These are phyloP conservation scores for Penicillium griseofulvum DNA, from an alignment of 2,329 filamentous ascomycete genomes.

Conservation along the genomic window DNA sequence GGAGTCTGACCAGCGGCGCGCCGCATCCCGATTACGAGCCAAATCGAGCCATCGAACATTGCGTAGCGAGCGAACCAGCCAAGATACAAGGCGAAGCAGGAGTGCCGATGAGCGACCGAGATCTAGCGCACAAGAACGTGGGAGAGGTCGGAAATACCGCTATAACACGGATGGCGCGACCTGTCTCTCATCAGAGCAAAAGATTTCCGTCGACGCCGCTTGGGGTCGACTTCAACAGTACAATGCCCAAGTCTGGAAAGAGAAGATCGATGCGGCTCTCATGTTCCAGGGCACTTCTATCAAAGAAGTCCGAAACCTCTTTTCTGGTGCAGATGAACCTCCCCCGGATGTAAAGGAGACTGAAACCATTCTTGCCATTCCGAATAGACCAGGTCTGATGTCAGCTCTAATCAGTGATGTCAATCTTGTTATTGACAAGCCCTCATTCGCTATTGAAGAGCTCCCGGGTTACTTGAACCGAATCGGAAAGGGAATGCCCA, in stretches of 20 bases:
- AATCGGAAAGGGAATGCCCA: conserved; percentile 95
- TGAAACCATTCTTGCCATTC: conserved; percentile 82
- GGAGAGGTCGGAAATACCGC: conserved; percentile 42
- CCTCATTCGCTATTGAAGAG: conserved; percentile 79
- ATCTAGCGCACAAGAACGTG: conserved; percentile 33
- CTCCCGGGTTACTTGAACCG: conserved; percentile 80
- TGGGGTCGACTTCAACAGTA: conserved; percentile 70
- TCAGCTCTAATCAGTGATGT: conserved; percentile 78
- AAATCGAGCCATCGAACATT: conserved; percentile 51
- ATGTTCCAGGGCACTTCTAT: conserved; percentile 69
- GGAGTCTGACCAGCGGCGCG: conserved; percentile 59
- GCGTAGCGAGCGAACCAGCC: conserved; percentile 39
- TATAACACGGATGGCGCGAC: conserved; percentile 80
- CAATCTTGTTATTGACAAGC: conserved; percentile 83
- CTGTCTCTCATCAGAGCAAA: conserved; percentile 68
- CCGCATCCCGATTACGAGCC: conserved; percentile 52
- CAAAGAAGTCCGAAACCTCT: conserved; percentile 72
- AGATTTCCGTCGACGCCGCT: conserved; percentile 73
- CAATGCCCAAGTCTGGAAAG: conserved; percentile 89
- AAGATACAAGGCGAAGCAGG: conserved; percentile 51
- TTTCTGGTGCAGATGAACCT: conserved; percentile 78
- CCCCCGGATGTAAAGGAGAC: conserved; percentile 78
- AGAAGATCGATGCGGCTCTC: conserved; percentile 76
- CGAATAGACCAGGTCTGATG: conserved; percentile 80
- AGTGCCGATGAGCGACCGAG: conserved; percentile 53